phyloP scores from a whole-genome alignment of 345 rosid species.

The Garcia nutans region DNA sequence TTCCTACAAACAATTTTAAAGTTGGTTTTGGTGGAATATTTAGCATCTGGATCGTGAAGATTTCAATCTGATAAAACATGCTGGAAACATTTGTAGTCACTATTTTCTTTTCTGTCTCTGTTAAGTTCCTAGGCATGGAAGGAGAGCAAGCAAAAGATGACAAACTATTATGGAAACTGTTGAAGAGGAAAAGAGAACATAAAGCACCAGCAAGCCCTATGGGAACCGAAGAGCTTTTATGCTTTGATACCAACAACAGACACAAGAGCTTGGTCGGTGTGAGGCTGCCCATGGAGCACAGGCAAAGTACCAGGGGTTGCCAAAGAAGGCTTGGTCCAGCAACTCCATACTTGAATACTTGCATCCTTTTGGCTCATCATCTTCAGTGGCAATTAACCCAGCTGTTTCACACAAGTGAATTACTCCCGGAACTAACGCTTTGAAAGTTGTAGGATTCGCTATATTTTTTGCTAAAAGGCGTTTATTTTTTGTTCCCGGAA shows the following conservation, averaged over 20 bases:
- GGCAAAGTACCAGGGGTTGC: conserved; percentile 20
- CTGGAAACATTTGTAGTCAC: not conserved
- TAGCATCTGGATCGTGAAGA: not conserved
- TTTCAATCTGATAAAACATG: not conserved
- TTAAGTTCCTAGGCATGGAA: conserved; percentile 38
- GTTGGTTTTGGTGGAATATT: not conserved
- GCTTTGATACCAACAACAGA: conserved; percentile 21
- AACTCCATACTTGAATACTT: conserved; percentile 15
- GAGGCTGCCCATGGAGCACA: conserved; percentile 13
- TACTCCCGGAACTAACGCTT: not conserved
- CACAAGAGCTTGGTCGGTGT: conserved; percentile 5
- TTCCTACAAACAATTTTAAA: too few species aligned
- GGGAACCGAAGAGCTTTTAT: conserved; percentile 41
- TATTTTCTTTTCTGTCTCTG: not conserved
- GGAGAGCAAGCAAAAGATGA: conserved; percentile 37
- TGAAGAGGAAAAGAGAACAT: conserved; percentile 45
- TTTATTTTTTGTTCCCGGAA: not conserved
- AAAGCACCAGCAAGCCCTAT: conserved; percentile 44
- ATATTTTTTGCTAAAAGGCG: too few species aligned
- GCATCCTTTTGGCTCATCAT: conserved; percentile 42
- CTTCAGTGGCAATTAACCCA: conserved; percentile 35
- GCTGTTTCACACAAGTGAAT: conserved; percentile 11
- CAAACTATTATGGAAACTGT: conserved; percentile 43
- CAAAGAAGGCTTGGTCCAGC: conserved; percentile 23
- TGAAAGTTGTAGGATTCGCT: not conserved